These are phyloP conservation scores for Wickerhamomyces sp. DNA, from an alignment of 1,139 yeast genomes.

Conservation along the genomic window DNA sequence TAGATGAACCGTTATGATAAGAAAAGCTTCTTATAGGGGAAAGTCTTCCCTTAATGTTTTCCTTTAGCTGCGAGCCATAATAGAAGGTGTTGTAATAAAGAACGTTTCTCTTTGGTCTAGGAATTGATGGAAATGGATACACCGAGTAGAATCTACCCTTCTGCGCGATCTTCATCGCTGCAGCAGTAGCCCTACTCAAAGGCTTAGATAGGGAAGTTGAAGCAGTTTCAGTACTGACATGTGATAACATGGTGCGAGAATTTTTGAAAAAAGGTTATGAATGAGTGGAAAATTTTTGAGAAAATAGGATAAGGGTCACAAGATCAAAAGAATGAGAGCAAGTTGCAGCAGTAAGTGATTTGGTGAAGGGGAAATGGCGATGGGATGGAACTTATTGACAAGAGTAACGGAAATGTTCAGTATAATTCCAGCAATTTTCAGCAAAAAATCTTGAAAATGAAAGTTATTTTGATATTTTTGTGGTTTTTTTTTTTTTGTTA, in stretches of 20 bases:
- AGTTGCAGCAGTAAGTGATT: neutral
- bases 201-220: constrained; percentile 16
- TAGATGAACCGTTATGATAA: constrained; percentile 24
- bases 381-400: too few species aligned
- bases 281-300: neutral
- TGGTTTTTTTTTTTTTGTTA: too few species aligned
- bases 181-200: constrained; percentile 23
- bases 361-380: neutral
- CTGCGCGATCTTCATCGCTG: constrained; percentile 11
- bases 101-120: constrained; percentile 58
- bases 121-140: constrained; percentile 55
- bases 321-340: constrained; percentile 3
- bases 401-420: too few species aligned
- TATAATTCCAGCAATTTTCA: too few species aligned
- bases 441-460: too few species aligned
- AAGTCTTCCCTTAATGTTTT: constrained; percentile 23
- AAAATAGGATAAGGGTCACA: constrained; percentile 6
- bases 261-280: neutral
- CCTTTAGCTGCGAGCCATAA: constrained; percentile 25
- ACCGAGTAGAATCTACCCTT: constrained; percentile 18
- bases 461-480: too few species aligned
- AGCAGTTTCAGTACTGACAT: constrained; percentile 12
- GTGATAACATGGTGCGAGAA: constrained; percentile 18
- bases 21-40: constrained; percentile 25
- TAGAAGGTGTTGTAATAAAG: constrained; percentile 49